These are phyloP conservation scores for Clavulina sp. DNA, from an alignment of 768 basidiomycete genomes.

Conservation along the genomic window DNA sequence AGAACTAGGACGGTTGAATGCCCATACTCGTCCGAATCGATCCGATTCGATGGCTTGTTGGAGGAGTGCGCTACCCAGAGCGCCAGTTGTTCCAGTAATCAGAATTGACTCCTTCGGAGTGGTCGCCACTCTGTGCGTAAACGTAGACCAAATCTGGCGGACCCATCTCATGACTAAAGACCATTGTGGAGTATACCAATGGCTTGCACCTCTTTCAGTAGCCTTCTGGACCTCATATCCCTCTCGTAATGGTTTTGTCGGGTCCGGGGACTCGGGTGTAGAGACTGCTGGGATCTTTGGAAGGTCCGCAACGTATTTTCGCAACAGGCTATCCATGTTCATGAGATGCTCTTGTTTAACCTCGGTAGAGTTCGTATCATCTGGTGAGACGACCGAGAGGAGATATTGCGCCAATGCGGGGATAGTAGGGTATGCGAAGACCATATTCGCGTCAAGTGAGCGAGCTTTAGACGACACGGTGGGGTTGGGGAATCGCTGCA, in stretches of 20 bases:
- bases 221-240: too few species aligned
- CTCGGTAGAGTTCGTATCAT: neutral
- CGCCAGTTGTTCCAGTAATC: neutral
- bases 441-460: slow-evolving; percentile 16
- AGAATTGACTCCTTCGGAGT: neutral
- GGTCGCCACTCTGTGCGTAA: neutral
- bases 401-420: neutral
- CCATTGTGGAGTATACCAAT: too few species aligned
- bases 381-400: neutral
- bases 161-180: too few species aligned
- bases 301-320: slow-evolving; percentile 4
- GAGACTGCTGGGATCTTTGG: neutral
- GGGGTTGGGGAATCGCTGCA: too few species aligned
- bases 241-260: too few species aligned
- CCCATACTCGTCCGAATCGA: too few species aligned
- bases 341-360: slow-evolving; percentile 2
- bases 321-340: slow-evolving; percentile 1
- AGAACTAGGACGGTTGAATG: too few species aligned
- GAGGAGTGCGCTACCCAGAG: neutral
- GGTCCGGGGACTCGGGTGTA: slow-evolving; percentile 1
- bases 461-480: too few species aligned
- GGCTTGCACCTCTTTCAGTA: too few species aligned
- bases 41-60: too few species aligned
- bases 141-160: too few species aligned
- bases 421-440: slow-evolving; percentile 6